These are phyloP conservation scores for Peniophora sp. DNA, from an alignment of 1,284 basidiomycete genomes.

Conservation along the genomic window DNA sequence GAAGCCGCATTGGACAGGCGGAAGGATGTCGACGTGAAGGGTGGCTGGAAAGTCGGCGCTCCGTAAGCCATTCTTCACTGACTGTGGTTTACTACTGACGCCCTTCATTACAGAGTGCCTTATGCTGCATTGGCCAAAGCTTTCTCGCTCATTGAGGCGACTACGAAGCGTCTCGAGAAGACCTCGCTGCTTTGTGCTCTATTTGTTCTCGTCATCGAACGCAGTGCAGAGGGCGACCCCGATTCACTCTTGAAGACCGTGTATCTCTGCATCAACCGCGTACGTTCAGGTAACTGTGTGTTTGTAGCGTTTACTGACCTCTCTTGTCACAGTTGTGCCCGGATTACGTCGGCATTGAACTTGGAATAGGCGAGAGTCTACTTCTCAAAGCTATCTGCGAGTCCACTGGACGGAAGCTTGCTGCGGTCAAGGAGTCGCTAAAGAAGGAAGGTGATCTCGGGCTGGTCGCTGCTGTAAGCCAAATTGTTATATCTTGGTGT, in stretches of 20 bases:
- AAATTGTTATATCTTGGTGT: constrained; percentile 48
- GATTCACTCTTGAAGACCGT: constrained; percentile 80
- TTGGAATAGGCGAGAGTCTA: constrained; percentile 94
- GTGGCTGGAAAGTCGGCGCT: constrained; percentile 83
- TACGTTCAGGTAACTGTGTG: constrained; percentile 37
- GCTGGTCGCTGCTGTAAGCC: constrained; percentile 91
- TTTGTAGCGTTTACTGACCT: constrained; percentile 3
- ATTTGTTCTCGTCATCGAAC: constrained; percentile 82
- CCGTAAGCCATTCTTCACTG: constrained; percentile 49
- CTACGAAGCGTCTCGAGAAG: constrained; percentile 95
- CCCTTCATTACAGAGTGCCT: constrained; percentile 60
- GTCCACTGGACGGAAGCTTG: constrained; percentile 82
- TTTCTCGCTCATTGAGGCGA: constrained; percentile 88
- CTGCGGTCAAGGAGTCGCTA: constrained; percentile 85
- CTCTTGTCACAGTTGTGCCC: constrained; percentile 68
- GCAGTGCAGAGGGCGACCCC: constrained; percentile 65
- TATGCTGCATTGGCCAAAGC: constrained; percentile 89
- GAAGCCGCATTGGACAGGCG: constrained; percentile 58
- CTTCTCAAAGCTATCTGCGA: constrained; percentile 95
- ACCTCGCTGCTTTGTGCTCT: constrained; percentile 84
- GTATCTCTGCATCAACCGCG: constrained; percentile 96
- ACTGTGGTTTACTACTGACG: too few species aligned
- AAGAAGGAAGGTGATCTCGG: constrained; percentile 95
- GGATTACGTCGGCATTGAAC: constrained; percentile 92
- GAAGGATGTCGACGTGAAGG: constrained; percentile 70